Conservation (phyloP, 306 rosid species). For the Lablab purpureus region DNA sequence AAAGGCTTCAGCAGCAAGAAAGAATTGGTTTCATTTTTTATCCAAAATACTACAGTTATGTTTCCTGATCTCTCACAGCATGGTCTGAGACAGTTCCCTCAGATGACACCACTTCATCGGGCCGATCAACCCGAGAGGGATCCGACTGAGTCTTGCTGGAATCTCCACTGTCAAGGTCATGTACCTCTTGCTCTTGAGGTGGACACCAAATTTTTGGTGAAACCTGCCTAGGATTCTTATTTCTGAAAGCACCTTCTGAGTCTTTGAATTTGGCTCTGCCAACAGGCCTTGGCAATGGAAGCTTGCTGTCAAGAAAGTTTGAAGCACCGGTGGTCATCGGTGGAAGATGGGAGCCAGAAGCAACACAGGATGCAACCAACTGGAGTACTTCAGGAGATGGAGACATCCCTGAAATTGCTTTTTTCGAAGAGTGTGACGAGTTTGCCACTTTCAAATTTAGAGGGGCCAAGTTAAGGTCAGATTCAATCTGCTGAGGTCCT, state of each 20-base stretch:
- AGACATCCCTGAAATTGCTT: conserved; percentile 62
- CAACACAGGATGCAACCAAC: conserved; percentile 83
- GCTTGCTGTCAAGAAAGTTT: conserved; percentile 56
- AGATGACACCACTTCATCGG: conserved; percentile 70
- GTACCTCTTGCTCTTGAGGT: conserved; percentile 48
- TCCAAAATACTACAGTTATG: conserved; percentile 56
- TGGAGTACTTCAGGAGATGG: conserved; percentile 97
- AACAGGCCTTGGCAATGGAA: conserved; percentile 67
- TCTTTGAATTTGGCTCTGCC: conserved; percentile 60
- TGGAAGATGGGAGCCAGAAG: conserved; percentile 63
- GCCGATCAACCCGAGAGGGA: conserved; percentile 67
- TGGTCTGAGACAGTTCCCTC: conserved; percentile 97
- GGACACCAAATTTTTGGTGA: conserved; percentile 52
- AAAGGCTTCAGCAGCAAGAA: conserved; percentile 64
- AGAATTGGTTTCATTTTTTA: conserved; percentile 63
- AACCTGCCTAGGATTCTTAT: conserved; percentile 49
- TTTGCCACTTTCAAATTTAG: conserved; percentile 50
- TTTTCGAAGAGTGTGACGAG: conserved; percentile 58
- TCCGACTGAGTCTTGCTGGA: conserved; percentile 94
- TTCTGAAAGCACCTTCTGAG: conserved; percentile 55
- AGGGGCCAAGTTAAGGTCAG: conserved; percentile 67
- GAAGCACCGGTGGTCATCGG: conserved; percentile 65
- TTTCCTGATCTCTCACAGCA: conserved; percentile 71
- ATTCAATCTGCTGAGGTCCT: conserved; percentile 59
- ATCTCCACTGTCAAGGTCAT: conserved; percentile 66